Evolutionary conservation across 176 grass and related monocot genomes (phyloP).

Genomic region (Hordeum marinum): DNA sequence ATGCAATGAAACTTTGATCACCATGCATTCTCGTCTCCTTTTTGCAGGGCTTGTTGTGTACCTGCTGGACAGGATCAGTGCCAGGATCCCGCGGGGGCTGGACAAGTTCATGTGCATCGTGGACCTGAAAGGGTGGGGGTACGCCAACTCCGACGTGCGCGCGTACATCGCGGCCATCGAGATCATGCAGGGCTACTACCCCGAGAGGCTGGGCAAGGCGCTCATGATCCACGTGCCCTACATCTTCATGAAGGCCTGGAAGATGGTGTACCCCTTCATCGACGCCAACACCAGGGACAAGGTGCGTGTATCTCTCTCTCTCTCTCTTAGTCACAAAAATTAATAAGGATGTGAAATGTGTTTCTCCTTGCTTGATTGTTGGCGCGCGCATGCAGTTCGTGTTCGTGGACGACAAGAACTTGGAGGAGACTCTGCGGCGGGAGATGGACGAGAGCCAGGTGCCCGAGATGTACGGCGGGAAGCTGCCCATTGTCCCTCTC

Average conservation of each 20-base stretch:
- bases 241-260: conserved; percentile 88
- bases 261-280: conserved; percentile 66
- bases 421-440: conserved; percentile 50
- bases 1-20: no score
- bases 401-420: conserved; percentile 60
- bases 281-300: conserved; percentile 66
- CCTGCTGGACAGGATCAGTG: conserved; percentile 58
- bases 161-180: conserved; percentile 61
- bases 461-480: conserved; percentile 63
- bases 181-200: conserved; percentile 80
- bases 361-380: neutral
- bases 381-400: conserved; percentile 46
- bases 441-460: conserved; percentile 76
- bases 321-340: no score
- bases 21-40: no score
- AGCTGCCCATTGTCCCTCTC: conserved; percentile 40
- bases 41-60: conserved; percentile 54
- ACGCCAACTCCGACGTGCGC: conserved; percentile 50
- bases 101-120: conserved; percentile 70
- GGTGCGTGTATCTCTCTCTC: neutral
- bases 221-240: conserved; percentile 61
- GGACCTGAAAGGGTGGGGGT: conserved; percentile 77
- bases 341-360: no score
- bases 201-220: conserved; percentile 69
- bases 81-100: conserved; percentile 53